These are phyloP conservation scores for Globisporangium paroecandrum DNA, from an alignment of 352 stramenopile species.

Conservation along the genomic window DNA sequence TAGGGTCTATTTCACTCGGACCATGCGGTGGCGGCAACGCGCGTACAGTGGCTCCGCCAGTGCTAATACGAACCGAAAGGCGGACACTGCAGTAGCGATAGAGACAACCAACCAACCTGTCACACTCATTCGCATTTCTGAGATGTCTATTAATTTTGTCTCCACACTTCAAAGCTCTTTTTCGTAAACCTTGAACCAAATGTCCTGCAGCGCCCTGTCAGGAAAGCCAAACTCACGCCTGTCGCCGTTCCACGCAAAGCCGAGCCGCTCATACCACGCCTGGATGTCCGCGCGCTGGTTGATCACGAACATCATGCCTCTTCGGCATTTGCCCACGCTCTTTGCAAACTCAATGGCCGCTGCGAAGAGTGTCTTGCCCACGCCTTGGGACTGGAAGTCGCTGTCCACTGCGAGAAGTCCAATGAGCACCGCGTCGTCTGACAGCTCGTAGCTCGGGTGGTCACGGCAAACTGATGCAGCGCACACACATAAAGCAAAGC, in stretches of 20 bases:
- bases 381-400: constrained; percentile 12
- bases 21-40: too few species aligned
- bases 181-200: constrained; percentile 16
- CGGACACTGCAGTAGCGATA: too few species aligned
- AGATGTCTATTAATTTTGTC: too few species aligned
- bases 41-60: too few species aligned
- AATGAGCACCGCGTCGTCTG: constrained; percentile 6
- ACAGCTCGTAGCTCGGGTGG: background rate
- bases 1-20: too few species aligned
- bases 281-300: constrained; percentile 17
- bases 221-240: constrained; percentile 11
- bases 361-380: constrained; percentile 2
- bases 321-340: background rate
- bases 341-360: constrained; percentile 7
- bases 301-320: constrained; percentile 13
- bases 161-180: background rate
- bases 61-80: too few species aligned
- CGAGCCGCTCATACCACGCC: constrained; percentile 10
- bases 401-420: constrained; percentile 11
- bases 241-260: constrained; percentile 10
- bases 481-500: background rate
- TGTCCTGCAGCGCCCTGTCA: constrained; percentile 6
- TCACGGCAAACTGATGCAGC: constrained; percentile 6
- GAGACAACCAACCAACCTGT: too few species aligned
- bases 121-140: too few species aligned